Base-by-base conservation (phyloP, 345 rosid genomes). In the Camelina hispida region DNA sequence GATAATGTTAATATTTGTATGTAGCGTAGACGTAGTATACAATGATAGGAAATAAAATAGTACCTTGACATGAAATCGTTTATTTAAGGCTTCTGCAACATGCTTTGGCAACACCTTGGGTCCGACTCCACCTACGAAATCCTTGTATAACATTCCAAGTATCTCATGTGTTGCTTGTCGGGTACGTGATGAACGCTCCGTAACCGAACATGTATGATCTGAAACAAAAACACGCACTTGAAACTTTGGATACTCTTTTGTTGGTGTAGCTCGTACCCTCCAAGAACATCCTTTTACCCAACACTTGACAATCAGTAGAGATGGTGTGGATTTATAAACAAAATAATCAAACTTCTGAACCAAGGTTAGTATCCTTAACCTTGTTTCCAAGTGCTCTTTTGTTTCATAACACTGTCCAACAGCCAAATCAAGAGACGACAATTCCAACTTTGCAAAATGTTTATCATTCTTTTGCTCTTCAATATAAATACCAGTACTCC, bases 171-270 rank as follows among this genome's bases (percentile, higher is more conserved):
- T 12, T 32, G 18, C 32, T 50, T 66, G 46, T 12, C 46, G 5
- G 1, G 18, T 7, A 12, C 18, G 8, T 2, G 58, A 2, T 12
- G 18, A 66, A 34, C 32, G 46, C 16, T 50, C 14, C 4, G 14
- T 50, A 18, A 66, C 7, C 1, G 58, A 66, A 14, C 58, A 66
- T 8, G 70, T 32, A 34, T 66, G 46, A 18, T 66, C 9, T 2
- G 6, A 3, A 7, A 50, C 70, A 50, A 12, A 48, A 3, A 13
- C 11, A 2, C 18, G 2, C 4, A 66, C 16, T 12, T 2, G 5
- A 34, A 50, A 66, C 0, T 20, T 51, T 7, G 17, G 4, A 2
- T 3, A 50, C 18, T 48, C 7, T 7, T 8, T 10, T 12, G 34
- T 1, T 17, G 46, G 17, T 12, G 17, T 6, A 30, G 56, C 69